Evolutionary conservation across 768 basidiomycete genomes (phyloP).

Genomic region (Cytidiella melzeri): DNA sequence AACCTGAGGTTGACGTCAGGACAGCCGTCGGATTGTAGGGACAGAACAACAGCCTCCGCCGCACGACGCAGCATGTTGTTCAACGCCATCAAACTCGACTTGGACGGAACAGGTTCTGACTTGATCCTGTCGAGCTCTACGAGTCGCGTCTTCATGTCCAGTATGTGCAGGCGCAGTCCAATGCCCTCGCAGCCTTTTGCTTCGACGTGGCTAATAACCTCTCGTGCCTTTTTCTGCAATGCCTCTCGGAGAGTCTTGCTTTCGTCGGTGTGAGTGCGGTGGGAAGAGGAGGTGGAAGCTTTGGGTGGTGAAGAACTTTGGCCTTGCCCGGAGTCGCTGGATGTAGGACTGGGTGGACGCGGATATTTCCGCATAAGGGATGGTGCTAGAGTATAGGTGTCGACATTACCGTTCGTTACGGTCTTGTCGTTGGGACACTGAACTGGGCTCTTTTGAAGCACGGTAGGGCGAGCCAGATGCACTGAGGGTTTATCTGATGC

Average conservation of each 20-base stretch:
- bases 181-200: not conserved
- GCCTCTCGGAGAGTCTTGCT: not conserved
- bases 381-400: too few species aligned
- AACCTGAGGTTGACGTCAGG: not conserved
- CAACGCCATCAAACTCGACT: not conserved
- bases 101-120: not conserved
- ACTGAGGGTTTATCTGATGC: not conserved
- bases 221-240: not conserved
- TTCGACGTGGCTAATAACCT: not conserved
- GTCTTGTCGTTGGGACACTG: too few species aligned
- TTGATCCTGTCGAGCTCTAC: not conserved
- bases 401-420: too few species aligned
- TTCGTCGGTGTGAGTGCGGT: not conserved
- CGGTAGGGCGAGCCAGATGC: not conserved
- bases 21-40: not conserved
- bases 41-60: not conserved
- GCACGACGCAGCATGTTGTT: not conserved
- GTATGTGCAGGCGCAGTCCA: not conserved
- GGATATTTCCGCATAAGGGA: not conserved
- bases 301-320: not conserved
- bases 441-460: not conserved
- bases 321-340: not conserved
- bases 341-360: not conserved
- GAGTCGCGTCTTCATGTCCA: not conserved
- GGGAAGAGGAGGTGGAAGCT: not conserved